These are phyloP conservation scores for Geotrichum aggregatum DNA, from an alignment of 1,139 yeast genomes.

Conservation along the genomic window DNA sequence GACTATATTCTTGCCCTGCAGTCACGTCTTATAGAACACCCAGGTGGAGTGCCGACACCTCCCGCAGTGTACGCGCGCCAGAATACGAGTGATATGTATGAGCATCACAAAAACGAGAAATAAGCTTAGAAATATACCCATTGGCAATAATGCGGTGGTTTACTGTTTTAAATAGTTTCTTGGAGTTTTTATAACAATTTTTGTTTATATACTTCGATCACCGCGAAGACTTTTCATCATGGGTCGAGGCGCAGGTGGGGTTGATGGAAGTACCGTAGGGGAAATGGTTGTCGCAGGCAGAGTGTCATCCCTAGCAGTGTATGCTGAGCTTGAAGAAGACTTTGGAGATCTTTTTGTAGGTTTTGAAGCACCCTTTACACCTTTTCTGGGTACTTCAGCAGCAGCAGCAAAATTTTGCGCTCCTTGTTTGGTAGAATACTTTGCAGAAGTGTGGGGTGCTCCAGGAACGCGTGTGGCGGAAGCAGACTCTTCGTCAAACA, in stretches of 20 bases:
- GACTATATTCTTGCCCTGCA: constrained; percentile 70
- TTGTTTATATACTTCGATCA: not conserved
- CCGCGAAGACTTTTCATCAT: not conserved
- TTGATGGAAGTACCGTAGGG: not conserved
- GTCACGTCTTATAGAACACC: constrained; percentile 55
- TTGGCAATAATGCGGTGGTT: not conserved
- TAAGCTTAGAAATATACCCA: too few species aligned
- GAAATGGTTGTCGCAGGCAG: not conserved
- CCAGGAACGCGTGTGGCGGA: constrained; percentile 4
- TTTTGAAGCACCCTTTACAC: too few species aligned
- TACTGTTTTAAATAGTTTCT: constrained; percentile 5
- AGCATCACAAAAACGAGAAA: constrained; percentile 16
- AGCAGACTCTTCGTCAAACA: not conserved
- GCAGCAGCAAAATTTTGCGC: not conserved
- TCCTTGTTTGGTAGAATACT: not conserved
- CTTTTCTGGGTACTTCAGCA: not conserved
- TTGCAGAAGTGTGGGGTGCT: not conserved
- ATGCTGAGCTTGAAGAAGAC: too few species aligned
- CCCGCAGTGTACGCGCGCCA: constrained; percentile 41
- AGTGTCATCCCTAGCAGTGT: not conserved
- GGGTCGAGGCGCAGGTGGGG: not conserved
- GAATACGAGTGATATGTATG: constrained; percentile 19
- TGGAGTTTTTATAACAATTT: not conserved
- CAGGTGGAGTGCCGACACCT: constrained; percentile 43
- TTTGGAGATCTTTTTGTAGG: not conserved